phyloP scores from a whole-genome alignment of 495 filamentous ascomycete species.

The Tuber magnatum region DNA sequence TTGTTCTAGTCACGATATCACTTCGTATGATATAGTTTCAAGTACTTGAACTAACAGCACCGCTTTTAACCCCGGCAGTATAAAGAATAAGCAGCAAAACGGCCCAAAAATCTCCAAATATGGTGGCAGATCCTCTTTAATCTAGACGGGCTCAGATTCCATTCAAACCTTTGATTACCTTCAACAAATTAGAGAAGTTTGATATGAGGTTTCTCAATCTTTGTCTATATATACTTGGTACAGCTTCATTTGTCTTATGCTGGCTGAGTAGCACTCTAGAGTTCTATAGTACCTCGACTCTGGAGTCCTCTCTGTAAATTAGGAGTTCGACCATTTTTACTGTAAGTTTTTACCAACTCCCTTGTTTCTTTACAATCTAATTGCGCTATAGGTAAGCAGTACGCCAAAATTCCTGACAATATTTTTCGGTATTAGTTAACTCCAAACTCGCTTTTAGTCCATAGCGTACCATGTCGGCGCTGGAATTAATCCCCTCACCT shows the following conservation, averaged over 20 bases:
- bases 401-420: neutral
- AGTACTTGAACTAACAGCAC: neutral
- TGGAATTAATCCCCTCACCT: neutral
- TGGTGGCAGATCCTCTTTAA: neutral
- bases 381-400: slow-evolving; percentile 6
- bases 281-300: slow-evolving; percentile 7
- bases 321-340: slow-evolving; percentile 10
- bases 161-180: neutral
- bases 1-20: neutral
- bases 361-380: neutral
- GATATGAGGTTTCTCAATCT: neutral
- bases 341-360: neutral
- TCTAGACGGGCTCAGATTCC: neutral
- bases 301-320: neutral
- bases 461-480: slow-evolving; percentile 14
- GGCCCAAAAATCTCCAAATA: neutral
- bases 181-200: neutral
- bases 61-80: neutral
- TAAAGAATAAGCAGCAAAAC: neutral
- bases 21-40: neutral
- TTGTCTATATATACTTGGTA: neutral
- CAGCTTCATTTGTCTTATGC: slow-evolving; percentile 1
- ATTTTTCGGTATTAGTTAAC: neutral
- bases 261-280: slow-evolving; percentile 6
- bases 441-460: neutral